These are phyloP conservation scores for Terfezia boudieri DNA, from an alignment of 495 filamentous ascomycete species.

Conservation along the genomic window DNA sequence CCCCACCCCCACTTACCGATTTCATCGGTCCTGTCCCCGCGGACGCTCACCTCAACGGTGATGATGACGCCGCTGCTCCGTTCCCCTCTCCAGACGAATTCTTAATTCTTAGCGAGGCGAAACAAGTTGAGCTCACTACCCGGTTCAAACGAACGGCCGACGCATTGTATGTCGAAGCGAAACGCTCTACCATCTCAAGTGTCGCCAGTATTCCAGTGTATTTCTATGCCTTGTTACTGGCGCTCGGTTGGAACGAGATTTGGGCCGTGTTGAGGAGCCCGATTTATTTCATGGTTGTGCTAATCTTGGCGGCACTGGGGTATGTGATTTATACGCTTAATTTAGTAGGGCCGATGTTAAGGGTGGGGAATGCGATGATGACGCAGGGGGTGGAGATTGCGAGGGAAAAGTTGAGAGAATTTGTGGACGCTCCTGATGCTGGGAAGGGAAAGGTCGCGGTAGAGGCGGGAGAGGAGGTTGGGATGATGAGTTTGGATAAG, in stretches of 20 bases:
- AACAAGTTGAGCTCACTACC: slow-evolving; percentile 70
- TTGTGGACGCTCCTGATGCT: slow-evolving; percentile 31
- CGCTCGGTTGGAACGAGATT: slow-evolving; percentile 94
- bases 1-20: slow-evolving; percentile 53
- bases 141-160: slow-evolving; percentile 95
- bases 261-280: slow-evolving; percentile 63
- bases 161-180: slow-evolving; percentile 91
- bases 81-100: slow-evolving; percentile 42
- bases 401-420: slow-evolving; percentile 70
- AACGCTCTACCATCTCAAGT: slow-evolving; percentile 84
- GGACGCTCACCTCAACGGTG: slow-evolving; percentile 71
- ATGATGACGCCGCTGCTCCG: neutral
- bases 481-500: slow-evolving; percentile 37
- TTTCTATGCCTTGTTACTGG: slow-evolving; percentile 73
- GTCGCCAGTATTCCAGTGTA: slow-evolving; percentile 86
- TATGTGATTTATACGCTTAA: slow-evolving; percentile 87
- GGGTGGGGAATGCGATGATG: slow-evolving; percentile 76
- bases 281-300: slow-evolving; percentile 69
- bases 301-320: slow-evolving; percentile 47
- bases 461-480: slow-evolving; percentile 27
- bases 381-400: slow-evolving; percentile 70
- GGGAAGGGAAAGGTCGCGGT: neutral
- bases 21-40: slow-evolving; percentile 68
- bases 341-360: slow-evolving; percentile 82
- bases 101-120: slow-evolving; percentile 72